Conservation (phyloP, 192 early-diverging fungal genomes). For the Dissophora globulifera region DNA sequence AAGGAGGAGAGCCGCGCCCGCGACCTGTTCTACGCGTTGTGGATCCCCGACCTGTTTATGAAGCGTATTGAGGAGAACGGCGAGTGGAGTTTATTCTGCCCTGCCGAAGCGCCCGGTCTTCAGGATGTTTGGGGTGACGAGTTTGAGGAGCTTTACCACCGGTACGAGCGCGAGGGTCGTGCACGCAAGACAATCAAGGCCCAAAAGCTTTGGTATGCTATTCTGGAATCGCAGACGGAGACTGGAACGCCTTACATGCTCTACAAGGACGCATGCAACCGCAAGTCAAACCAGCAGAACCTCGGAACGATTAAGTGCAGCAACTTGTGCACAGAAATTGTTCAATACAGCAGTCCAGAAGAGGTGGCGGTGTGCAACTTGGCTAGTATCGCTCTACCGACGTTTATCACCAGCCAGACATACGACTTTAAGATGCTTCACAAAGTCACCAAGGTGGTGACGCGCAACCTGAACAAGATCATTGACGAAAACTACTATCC, state of each 20-base stretch:
- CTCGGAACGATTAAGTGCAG: constrained; percentile 98
- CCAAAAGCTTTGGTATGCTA: constrained; percentile 97
- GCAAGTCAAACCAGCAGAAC: constrained; percentile 99
- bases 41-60: constrained; percentile 99
- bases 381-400: constrained; percentile 92
- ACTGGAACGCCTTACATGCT: constrained; percentile 98
- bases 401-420: constrained; percentile 74
- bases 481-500: constrained; percentile 99
- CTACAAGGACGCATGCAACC: constrained; percentile 99
- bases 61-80: constrained; percentile 92
- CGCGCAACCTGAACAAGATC: constrained; percentile 95
- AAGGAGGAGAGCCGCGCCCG: constrained; percentile 98
- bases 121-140: constrained; percentile 93
- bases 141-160: constrained; percentile 86
- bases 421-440: constrained; percentile 92
- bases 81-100: constrained; percentile 96
- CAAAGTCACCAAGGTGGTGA: constrained; percentile 87
- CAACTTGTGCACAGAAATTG: constrained; percentile 98
- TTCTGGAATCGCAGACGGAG: constrained; percentile 96
- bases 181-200: constrained; percentile 94
- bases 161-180: constrained; percentile 86
- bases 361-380: constrained; percentile 99
- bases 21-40: constrained; percentile 97
- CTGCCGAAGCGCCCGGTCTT: constrained; percentile 91
- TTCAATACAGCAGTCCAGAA: constrained; percentile 94